Base-by-base conservation (phyloP, 164 flowering plant genomes). In the Euptelea pleiosperma region DNA sequence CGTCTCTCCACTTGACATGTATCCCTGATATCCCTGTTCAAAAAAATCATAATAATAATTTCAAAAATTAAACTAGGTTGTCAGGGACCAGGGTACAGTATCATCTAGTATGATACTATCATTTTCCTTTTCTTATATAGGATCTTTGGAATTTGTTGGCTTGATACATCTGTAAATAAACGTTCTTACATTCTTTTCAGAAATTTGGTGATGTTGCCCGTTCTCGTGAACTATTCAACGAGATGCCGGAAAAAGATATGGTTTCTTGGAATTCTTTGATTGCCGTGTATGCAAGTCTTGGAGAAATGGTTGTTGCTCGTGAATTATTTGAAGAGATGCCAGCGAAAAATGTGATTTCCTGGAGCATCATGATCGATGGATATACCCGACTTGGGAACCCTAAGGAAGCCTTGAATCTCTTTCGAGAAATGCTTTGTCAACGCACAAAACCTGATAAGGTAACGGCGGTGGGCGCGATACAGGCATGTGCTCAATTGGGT, bases 241-340 rank as follows among this genome's bases (percentile, higher is more conserved):
- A 15, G 19, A 74, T 68, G 70, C 74, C 73, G 3, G 24, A 16
- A 8, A 64, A 70, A 57, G 83, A 79, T 68, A 21, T 65, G 52
- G 64, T 66, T 41, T 62, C 73, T 21, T 71, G 79, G 80, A 79
- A 76, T 62, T 58, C 68, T 0, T 76, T 79, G 75, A 67, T 79
- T 44, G 54, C 47, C 49, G 73, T 31, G 6, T 76, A 76, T 47
- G 55, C 61, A 21, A 58, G 60, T 46, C 49, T 45, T 24, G 75
- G 80, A 56, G 68, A 79, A n/a, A 35, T 76, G 63, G 59, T 18
- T 48, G 51, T 53, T 34, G 80, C 80, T 46, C 41, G 44, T 22
- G 35, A 57, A 45, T 48, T 74, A 53, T 79, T 76, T 30, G 51
- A 67, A 33, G 49, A 50, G 50, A 74, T 79, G 78, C 64, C 60